Evolutionary conservation across 2,329 filamentous ascomycete species (phyloP).

Genomic region (Exutisphaerella laricina): DNA sequence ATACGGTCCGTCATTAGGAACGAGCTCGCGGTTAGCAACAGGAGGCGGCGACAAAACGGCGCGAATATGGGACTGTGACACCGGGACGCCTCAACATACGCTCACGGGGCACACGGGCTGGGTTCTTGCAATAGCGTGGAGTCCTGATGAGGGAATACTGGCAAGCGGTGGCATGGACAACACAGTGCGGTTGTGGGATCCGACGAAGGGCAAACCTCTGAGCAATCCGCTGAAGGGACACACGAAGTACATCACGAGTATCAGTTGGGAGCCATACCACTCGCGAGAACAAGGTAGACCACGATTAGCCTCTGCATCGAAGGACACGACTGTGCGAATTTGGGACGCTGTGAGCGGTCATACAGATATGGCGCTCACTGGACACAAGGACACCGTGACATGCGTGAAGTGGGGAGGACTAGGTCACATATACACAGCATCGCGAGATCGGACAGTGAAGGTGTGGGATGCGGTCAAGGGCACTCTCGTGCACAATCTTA

Average conservation of each 20-base stretch:
- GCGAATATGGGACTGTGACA: slow-evolving; percentile 90
- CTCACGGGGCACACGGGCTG: slow-evolving; percentile 82
- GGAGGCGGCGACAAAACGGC: slow-evolving; percentile 89
- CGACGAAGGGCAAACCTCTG: slow-evolving; percentile 68
- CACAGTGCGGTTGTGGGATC: slow-evolving; percentile 83
- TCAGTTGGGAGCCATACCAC: slow-evolving; percentile 93
- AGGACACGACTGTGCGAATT: slow-evolving; percentile 80
- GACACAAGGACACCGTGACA: slow-evolving; percentile 82
- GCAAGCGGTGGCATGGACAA: slow-evolving; percentile 94
- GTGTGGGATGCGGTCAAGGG: slow-evolving; percentile 81
- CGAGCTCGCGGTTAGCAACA: slow-evolving; percentile 72
- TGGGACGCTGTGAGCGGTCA: slow-evolving; percentile 76
- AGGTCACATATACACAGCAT: slow-evolving; percentile 74
- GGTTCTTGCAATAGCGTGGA: slow-evolving; percentile 84
- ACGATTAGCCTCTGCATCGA: slow-evolving; percentile 78
- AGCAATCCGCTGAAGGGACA: slow-evolving; percentile 76
- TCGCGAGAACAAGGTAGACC: slow-evolving; percentile 67
- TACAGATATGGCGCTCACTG: slow-evolving; percentile 76
- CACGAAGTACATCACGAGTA: slow-evolving; percentile 77
- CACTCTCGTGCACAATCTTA: slow-evolving; percentile 71
- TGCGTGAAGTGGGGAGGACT: slow-evolving; percentile 95
- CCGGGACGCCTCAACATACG: slow-evolving; percentile 80
- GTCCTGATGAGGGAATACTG: slow-evolving; percentile 71
- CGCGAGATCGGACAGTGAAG: slow-evolving; percentile 87
- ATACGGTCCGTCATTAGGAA: too few relatives aligned